Conservation (phyloP, 2,329 filamentous ascomycete genomes). For the Fusarium tuaranense region DNA sequence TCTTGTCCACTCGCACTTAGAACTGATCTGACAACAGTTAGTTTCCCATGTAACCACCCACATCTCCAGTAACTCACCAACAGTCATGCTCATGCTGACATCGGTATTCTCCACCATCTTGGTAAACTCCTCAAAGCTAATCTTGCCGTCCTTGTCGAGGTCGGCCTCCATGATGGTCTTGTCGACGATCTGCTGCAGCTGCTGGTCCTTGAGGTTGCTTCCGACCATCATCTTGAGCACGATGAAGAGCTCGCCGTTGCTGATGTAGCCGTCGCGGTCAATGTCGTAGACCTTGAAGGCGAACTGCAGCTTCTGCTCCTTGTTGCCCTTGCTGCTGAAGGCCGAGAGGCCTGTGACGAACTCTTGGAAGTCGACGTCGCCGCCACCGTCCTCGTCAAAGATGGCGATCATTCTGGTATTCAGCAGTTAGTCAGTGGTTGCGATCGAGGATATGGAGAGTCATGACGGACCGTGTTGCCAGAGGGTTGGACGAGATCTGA, state of each 20-base stretch:
- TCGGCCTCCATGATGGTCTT: constrained; percentile 99
- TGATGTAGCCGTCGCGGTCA: constrained; percentile 97
- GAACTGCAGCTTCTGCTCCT: constrained; percentile 97
- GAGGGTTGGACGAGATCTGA: constrained; percentile 96
- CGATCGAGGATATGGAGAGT: background rate
- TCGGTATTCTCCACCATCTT: constrained; percentile 98
- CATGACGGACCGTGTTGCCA: constrained; percentile 82
- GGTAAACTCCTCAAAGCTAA: constrained; percentile 98
- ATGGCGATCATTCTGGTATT: constrained; percentile 88
- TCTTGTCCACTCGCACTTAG: constrained; percentile 19
- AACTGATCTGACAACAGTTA: constrained; percentile 40
- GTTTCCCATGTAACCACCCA: background rate
- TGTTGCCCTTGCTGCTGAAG: constrained; percentile 98
- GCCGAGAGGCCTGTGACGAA: constrained; percentile 96
- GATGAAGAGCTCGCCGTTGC: constrained; percentile 98
- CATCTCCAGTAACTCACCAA: constrained; percentile 62
- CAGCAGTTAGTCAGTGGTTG: constrained; percentile 10
- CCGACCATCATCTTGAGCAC: constrained; percentile 99
- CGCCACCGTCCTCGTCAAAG: constrained; percentile 98
- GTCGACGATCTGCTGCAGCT: constrained; percentile 99
- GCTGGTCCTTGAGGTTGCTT: constrained; percentile 98
- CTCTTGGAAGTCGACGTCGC: constrained; percentile 98
- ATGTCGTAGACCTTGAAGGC: constrained; percentile 99
- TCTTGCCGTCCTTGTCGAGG: constrained; percentile 94
- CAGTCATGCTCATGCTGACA: constrained; percentile 80